Evolutionary conservation across 176 grass and related monocot species (phyloP), one percentile per base, ranked within the genome.

Genomic region (bread wheat (Triticum aestivum)): DNA sequence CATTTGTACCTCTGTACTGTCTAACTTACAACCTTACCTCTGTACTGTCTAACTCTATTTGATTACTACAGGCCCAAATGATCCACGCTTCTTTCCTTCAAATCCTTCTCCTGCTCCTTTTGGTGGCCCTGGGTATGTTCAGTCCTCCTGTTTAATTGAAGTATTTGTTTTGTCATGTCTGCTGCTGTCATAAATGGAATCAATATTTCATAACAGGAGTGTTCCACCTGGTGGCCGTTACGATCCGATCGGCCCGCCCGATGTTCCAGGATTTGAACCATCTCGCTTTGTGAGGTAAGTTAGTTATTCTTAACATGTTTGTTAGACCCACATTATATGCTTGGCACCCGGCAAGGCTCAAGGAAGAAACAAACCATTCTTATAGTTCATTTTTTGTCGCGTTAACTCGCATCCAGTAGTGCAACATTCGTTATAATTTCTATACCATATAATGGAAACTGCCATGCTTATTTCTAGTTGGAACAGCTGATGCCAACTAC

Each of bases 211-310:
- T 84, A 92, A 91, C 71, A 98, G 93, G 86, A 88, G 82, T 64
- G 49, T 92, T 69, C 82, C 90, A 75, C 91, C 84, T 0, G 93
- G 96, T 65, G 85, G 82, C 13, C 86, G 95, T 24, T 97, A 87
- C 47, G 95, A 97, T 86, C 95, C 95, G 54, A 94, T 94, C 78
- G 93, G 91, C 64, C 91, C 92, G 13, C 94, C 97, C 11, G 94
- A 78, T 74, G 77, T 99, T 65, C 94, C 97, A 89, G 97, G 94
- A 11, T 96, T 99, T 85, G 97, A 96, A 39, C 97, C 92, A 79
- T 86, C 85, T 80, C 92, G 85, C 26, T 96, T 99, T 89, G 84
- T 83, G 51, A 97, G 94, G 94, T 97, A 90, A 61, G 64, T 23
- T 65, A 42, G 24, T 84, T 86, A 59, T 69, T 84, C 33, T 18